A percentile compares a stretch with the other conserved stretches of the same genome.
These are phyloP conservation scores for Keithomyces neogunnii DNA, from an alignment of 2,329 filamentous ascomycete species.

Conservation along the genomic window DNA sequence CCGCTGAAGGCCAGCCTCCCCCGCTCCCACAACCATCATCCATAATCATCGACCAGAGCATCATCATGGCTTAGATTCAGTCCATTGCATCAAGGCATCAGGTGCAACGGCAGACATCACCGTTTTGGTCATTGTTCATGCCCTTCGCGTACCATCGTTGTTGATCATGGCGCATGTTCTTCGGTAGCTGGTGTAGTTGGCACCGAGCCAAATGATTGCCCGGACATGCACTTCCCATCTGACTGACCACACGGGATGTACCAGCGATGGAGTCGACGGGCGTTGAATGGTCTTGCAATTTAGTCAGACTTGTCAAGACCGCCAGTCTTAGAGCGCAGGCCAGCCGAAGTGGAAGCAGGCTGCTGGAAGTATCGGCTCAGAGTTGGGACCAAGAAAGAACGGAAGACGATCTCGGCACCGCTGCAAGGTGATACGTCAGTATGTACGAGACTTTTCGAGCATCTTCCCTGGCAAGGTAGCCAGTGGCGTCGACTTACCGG, in stretches of 20 bases:
- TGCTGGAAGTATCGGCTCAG: slow-evolving; percentile 83
- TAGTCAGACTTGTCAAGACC: slow-evolving; percentile 63
- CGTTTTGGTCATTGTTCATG: background rate
- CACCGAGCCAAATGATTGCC: background rate
- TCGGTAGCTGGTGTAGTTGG: background rate
- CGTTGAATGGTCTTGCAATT: slow-evolving; percentile 14
- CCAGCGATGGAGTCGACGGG: background rate
- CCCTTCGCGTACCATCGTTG: background rate
- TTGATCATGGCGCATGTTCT: background rate
- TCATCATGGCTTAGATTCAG: background rate
- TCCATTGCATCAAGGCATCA: background rate
- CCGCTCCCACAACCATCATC: background rate
- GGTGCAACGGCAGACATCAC: background rate
- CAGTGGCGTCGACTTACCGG: slow-evolving; percentile 49
- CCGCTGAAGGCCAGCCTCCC: background rate
- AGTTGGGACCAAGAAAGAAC: slow-evolving; percentile 85
- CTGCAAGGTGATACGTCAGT: slow-evolving; percentile 35
- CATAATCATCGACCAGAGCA: background rate
- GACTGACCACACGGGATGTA: background rate
- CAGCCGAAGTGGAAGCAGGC: slow-evolving; percentile 66
- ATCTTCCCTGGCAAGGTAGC: too few species aligned
- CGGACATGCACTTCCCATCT: background rate
- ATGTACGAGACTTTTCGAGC: background rate
- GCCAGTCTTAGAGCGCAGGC: slow-evolving; percentile 83
- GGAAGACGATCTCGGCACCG: slow-evolving; percentile 93